These are phyloP conservation scores for Akanthomyces dipterigenus DNA, from an alignment of 2,329 filamentous ascomycete species.

Conservation along the genomic window DNA sequence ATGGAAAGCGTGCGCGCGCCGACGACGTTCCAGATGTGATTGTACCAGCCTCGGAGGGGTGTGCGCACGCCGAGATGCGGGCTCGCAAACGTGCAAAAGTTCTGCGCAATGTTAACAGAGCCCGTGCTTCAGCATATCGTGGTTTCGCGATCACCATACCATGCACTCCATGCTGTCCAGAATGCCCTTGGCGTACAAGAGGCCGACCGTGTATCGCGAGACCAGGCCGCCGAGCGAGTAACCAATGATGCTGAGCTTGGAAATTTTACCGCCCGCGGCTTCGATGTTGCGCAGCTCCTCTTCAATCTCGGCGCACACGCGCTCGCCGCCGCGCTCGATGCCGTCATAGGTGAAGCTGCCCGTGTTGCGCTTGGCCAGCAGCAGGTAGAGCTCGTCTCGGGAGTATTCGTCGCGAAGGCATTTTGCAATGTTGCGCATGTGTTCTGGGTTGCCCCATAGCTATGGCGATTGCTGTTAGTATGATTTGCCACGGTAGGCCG, in stretches of 20 bases:
- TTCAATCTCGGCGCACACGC: conserved; percentile 61
- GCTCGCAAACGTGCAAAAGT: conserved; percentile 88
- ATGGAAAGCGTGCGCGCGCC: conserved; percentile 74
- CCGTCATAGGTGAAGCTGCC: conserved; percentile 68
- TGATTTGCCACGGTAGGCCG: neutral
- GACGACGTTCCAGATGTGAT: conserved; percentile 72
- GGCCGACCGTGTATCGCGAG: conserved; percentile 75
- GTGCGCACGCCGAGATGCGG: conserved; percentile 74
- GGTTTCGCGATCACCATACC: conserved; percentile 33
- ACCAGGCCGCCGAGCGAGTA: conserved; percentile 88
- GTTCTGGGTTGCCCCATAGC: conserved; percentile 73
- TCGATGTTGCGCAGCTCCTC: conserved; percentile 52
- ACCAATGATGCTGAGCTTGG: conserved; percentile 77
- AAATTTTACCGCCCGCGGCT: conserved; percentile 61
- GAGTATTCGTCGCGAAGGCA: conserved; percentile 55
- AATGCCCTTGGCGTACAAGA: conserved; percentile 73
- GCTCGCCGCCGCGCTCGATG: conserved; percentile 61
- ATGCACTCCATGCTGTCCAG: conserved; percentile 75
- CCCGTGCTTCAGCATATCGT: neutral
- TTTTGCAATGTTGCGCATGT: conserved; percentile 63
- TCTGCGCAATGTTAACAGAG: conserved; percentile 37
- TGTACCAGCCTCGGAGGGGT: conserved; percentile 58
- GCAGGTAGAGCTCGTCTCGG: conserved; percentile 59
- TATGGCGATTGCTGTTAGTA: conserved; percentile 23
- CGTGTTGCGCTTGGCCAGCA: conserved; percentile 65